Conservation (phyloP, 2,329 filamentous ascomycete genomes). For the Beauveria sp. region DNA sequence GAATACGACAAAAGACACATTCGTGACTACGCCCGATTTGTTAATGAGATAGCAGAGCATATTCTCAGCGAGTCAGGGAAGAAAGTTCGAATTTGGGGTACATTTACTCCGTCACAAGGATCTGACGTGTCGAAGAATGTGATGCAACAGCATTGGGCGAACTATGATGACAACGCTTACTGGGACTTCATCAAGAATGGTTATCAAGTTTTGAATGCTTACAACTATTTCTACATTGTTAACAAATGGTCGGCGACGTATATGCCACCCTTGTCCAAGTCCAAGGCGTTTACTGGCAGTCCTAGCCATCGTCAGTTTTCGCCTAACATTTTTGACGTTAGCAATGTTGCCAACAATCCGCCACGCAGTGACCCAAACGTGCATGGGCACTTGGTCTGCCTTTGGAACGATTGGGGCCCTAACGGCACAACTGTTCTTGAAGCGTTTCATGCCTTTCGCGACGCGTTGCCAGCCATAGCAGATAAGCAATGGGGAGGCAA, state of each 20-base stretch:
- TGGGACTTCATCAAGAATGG: slow-evolving; percentile 16
- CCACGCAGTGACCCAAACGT: slow-evolving; percentile 12
- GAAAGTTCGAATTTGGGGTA: slow-evolving; percentile 45
- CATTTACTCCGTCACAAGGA: slow-evolving; percentile 17
- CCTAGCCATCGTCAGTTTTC: slow-evolving; percentile 11
- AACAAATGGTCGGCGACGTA: slow-evolving; percentile 27
- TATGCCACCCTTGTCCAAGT: slow-evolving; percentile 41
- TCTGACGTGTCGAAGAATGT: slow-evolving; percentile 14
- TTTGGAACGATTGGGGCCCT: slow-evolving; percentile 20
- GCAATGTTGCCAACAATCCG: slow-evolving; percentile 15
- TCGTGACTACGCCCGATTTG: slow-evolving; percentile 38
- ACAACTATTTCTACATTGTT: slow-evolving; percentile 17
- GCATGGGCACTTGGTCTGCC: slow-evolving; percentile 15
- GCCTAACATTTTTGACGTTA: slow-evolving; percentile 18
- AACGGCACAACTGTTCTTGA: slow-evolving; percentile 15
- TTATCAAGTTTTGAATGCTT: slow-evolving; percentile 19
- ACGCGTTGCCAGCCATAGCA: slow-evolving; percentile 17
- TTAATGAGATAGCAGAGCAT: slow-evolving; percentile 37
- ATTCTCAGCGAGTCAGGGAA: slow-evolving; percentile 37
- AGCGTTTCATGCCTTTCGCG: slow-evolving; percentile 16
- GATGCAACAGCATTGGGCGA: slow-evolving; percentile 28
- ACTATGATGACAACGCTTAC: slow-evolving; percentile 14
- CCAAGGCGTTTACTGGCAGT: slow-evolving; percentile 24
- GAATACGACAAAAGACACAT: slow-evolving; percentile 40
- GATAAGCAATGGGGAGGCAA: slow-evolving; percentile 21